Evolutionary conservation across 169 alveolate species (phyloP).

Genomic region (Plasmodium yoelii): DNA sequence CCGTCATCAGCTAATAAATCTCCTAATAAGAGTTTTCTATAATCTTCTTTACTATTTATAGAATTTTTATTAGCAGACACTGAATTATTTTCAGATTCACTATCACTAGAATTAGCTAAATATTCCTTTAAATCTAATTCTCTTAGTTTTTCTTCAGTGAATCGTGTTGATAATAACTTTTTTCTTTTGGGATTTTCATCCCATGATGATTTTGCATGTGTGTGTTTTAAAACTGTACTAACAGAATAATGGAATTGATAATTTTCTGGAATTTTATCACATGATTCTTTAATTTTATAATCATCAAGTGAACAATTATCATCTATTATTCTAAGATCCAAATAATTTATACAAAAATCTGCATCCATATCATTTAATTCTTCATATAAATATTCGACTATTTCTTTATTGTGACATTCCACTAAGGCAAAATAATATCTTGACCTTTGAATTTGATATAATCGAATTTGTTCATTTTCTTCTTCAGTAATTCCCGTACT

Average conservation of each 20-base stretch:
- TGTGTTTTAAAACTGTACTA: constrained; percentile 94
- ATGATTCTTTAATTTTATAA: constrained; percentile 91
- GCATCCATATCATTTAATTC: constrained; percentile 97
- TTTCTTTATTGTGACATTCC: constrained; percentile 90
- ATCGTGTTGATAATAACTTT: constrained; percentile 85
- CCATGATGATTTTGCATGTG: constrained; percentile 96
- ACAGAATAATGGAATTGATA: constrained; percentile 91
- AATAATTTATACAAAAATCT: constrained; percentile 92
- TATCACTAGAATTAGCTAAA: constrained; percentile 77
- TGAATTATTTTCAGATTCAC: constrained; percentile 39
- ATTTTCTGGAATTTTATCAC: constrained; percentile 90
- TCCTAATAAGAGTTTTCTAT: constrained; percentile 76
- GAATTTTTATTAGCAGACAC: constrained; percentile 25
- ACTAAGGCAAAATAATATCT: constrained; percentile 96
- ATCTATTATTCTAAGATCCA: constrained; percentile 96
- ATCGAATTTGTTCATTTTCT: constrained; percentile 81
- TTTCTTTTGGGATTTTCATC: constrained; percentile 94
- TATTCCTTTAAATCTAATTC: constrained; percentile 79
- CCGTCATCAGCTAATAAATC: constrained; percentile 46
- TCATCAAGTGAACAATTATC: constrained; percentile 92
- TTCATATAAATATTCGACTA: constrained; percentile 93
- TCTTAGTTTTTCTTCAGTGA: constrained; percentile 78
- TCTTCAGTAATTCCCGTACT: constrained; percentile 76
- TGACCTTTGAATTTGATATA: constrained; percentile 89
- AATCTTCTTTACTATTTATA: constrained; percentile 51